Conservation (phyloP, 1,284 basidiomycete species). For the Porogramme epimiltina region DNA sequence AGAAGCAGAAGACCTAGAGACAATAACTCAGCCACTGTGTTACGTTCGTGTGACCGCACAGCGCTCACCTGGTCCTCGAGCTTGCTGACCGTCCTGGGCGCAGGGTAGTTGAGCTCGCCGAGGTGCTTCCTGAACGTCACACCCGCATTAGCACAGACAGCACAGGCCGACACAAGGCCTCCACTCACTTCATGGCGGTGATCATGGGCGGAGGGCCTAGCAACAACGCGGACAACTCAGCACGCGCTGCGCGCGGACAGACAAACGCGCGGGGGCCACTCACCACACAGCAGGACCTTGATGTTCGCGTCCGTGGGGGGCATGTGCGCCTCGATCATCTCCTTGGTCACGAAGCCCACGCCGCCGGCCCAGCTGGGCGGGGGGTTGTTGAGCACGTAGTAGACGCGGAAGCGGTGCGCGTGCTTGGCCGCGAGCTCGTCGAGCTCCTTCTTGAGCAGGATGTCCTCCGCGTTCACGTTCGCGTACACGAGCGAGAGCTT, state of each 20-base stretch:
- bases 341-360: constrained; percentile 90
- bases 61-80: constrained; percentile 85
- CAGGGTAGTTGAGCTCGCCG: constrained; percentile 84
- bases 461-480: constrained; percentile 89
- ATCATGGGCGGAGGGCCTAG: constrained; percentile 95
- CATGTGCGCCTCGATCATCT: constrained; percentile 85
- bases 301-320: constrained; percentile 63
- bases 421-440: constrained; percentile 77
- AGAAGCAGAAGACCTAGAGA: constrained; percentile 53
- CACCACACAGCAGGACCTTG: constrained; percentile 87
- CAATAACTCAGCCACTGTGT: no score
- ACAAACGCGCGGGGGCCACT: constrained; percentile 32
- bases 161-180: background rate
- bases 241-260: background rate
- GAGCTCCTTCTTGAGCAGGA: constrained; percentile 86
- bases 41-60: no score
- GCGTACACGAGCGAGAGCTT: constrained; percentile 90
- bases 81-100: constrained; percentile 91
- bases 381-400: constrained; percentile 94
- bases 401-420: constrained; percentile 75
- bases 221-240: constrained; percentile 3
- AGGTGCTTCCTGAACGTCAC: constrained; percentile 74
- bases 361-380: constrained; percentile 87
- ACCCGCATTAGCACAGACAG: constrained; percentile 5
- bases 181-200: constrained; percentile 89